These are phyloP conservation scores for Marchantia polymorpha DNA, from an alignment of 225 moss, liverwort and hornwort genomes.

Conservation along the genomic window DNA sequence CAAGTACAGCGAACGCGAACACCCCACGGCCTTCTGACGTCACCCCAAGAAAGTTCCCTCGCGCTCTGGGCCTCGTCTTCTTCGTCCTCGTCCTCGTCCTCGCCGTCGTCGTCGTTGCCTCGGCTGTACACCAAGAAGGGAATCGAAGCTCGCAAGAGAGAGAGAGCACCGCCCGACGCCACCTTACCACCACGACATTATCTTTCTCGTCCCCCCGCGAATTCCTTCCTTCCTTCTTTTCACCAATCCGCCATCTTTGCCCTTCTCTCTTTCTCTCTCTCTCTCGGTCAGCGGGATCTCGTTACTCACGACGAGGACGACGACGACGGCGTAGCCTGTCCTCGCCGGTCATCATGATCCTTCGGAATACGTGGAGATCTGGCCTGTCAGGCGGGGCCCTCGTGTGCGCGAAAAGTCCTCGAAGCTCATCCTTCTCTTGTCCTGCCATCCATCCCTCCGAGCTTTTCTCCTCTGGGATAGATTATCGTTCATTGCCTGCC, in stretches of 20 bases:
- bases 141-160: not conserved
- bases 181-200: too few relatives aligned
- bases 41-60: not conserved
- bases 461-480: too few relatives aligned
- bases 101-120: not conserved
- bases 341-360: not conserved
- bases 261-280: not conserved
- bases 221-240: too few relatives aligned
- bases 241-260: too few relatives aligned
- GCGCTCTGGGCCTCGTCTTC: not conserved
- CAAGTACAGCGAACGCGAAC: not conserved
- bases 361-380: not conserved
- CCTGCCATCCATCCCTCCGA: too few relatives aligned
- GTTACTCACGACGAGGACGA: too few relatives aligned
- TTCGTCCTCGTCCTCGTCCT: too few relatives aligned
- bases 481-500: too few relatives aligned
- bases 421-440: not conserved
- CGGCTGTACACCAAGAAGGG: not conserved
- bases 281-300: not conserved
- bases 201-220: not conserved
- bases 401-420: not conserved
- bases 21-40: not conserved
- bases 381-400: not conserved
- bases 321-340: not conserved
- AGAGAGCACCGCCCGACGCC: not conserved